These are phyloP conservation scores for Clavispora asparagi DNA, from an alignment of 805 yeast genomes.

Conservation along the genomic window DNA sequence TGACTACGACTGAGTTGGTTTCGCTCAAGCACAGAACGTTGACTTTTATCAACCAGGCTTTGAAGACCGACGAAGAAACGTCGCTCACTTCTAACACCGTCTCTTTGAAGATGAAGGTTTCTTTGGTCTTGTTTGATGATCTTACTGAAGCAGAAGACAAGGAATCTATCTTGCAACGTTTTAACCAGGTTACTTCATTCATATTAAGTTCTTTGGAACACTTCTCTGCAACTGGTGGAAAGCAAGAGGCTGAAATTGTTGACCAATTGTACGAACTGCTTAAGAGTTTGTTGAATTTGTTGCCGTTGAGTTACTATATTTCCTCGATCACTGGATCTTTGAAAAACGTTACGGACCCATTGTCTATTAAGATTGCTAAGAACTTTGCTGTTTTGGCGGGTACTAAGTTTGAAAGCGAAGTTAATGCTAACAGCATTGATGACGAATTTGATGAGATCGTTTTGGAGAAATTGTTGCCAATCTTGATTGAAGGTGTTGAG, in stretches of 20 bases:
- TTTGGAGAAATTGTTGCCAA: conserved; percentile 47
- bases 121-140: conserved; percentile 45
- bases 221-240: conserved; percentile 15
- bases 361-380: conserved; percentile 50
- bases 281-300: conserved; percentile 56
- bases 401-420: conserved; percentile 65
- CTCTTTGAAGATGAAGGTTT: conserved; percentile 47
- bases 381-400: conserved; percentile 61
- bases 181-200: conserved; percentile 30
- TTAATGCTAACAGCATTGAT: conserved; percentile 35
- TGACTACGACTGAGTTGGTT: conserved; percentile 44
- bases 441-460: conserved; percentile 47
- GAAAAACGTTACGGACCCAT: conserved; percentile 25
- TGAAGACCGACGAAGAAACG: conserved; percentile 23
- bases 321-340: conserved; percentile 47
- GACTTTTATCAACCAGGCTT: conserved; percentile 50
- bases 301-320: conserved; percentile 74
- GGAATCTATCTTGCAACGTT: conserved; percentile 25
- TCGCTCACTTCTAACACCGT: conserved; percentile 14
- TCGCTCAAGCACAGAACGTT: conserved; percentile 48
- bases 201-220: conserved; percentile 35
- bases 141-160: conserved; percentile 24
- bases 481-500: conserved; percentile 38
- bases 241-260: conserved; percentile 22
- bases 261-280: conserved; percentile 50